Base-by-base conservation (phyloP, 345 rosid species). In the Leavenworthia alabamica region DNA sequence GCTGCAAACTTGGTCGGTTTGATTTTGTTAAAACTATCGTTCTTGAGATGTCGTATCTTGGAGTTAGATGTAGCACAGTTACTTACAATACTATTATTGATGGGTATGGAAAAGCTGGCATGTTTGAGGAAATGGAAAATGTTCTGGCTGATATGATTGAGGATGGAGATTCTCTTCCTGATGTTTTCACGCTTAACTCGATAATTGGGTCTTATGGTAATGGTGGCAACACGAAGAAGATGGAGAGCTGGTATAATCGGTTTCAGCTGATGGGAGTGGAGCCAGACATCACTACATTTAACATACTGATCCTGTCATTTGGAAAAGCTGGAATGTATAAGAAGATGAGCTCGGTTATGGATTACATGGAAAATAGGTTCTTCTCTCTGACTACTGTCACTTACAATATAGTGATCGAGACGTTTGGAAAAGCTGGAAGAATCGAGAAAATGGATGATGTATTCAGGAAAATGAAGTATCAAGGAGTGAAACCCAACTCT, bases 181-280 rank as follows among this genome's bases (percentile, higher is more conserved):
- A 86, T 77, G 37, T 81, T 61, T 84, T 78, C 80, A 91, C 96
- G 0, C 75, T 86, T 20, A 88, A 86, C 58, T 83, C 96, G 9
- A 75, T 91, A 1, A 8, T 84, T 14, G 85, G 82, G 11, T 89
- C 92, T 5, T 84, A 81, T 54, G 96, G 98, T 44, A 82, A 74
- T 44, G 59, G 60, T 23, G 78, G 96, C 0, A 65, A 73, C 33
- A 75, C 75, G 37, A 80, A 68, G 62, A 74, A 83, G 64, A 82
- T 90, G 90, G 86, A 90, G 81, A 80, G 71, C 42, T 87, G 96
- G 96, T 82, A 85, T 35, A 65, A 75, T 16, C 84, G 84, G 28
- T 88, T 88, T 62, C 85, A 83, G 82, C 61, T 84, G n/a, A 88
- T 91, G 96, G 86, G 85, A 55, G 59, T 88, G 64, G 61, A 39